Evolutionary conservation across 2,329 filamentous ascomycete species (phyloP).

Genomic region (Trichoderma sp.): DNA sequence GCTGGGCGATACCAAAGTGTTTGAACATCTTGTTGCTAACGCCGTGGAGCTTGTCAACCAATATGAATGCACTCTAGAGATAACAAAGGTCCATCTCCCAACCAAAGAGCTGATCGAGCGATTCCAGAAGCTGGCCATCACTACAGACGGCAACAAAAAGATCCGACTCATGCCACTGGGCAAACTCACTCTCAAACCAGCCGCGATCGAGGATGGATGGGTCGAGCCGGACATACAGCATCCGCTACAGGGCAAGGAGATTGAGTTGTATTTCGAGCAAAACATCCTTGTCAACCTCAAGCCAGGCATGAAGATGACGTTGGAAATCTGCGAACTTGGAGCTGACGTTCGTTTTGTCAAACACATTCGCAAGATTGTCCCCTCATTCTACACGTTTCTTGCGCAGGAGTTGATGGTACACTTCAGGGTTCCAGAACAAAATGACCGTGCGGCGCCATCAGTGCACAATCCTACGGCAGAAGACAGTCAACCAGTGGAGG

Average conservation of each 20-base stretch:
- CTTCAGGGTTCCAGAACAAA: slow-evolving; percentile 57
- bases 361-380: slow-evolving; percentile 51
- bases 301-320: slow-evolving; percentile 62
- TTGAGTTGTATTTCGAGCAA: slow-evolving; percentile 66
- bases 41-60: slow-evolving; percentile 34
- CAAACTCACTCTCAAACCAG: slow-evolving; percentile 42
- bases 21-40: slow-evolving; percentile 28
- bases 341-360: slow-evolving; percentile 68
- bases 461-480: slow-evolving; percentile 36
- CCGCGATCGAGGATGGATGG: slow-evolving; percentile 49
- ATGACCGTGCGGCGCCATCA: slow-evolving; percentile 47
- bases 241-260: slow-evolving; percentile 26
- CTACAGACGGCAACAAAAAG: neutral
- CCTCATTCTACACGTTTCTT: slow-evolving; percentile 63
- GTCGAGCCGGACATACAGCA: slow-evolving; percentile 34
- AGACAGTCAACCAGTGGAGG: slow-evolving; percentile 24
- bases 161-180: slow-evolving; percentile 44
- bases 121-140: slow-evolving; percentile 44
- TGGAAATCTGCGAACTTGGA: slow-evolving; percentile 57
- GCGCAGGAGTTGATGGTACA: slow-evolving; percentile 67
- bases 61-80: slow-evolving; percentile 59
- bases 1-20: slow-evolving; percentile 34
- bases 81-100: slow-evolving; percentile 52
- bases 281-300: slow-evolving; percentile 51
- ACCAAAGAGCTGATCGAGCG: slow-evolving; percentile 40